Conservation (phyloP, 1,284 basidiomycete genomes). For the Pyrrhoderma noxium region DNA sequence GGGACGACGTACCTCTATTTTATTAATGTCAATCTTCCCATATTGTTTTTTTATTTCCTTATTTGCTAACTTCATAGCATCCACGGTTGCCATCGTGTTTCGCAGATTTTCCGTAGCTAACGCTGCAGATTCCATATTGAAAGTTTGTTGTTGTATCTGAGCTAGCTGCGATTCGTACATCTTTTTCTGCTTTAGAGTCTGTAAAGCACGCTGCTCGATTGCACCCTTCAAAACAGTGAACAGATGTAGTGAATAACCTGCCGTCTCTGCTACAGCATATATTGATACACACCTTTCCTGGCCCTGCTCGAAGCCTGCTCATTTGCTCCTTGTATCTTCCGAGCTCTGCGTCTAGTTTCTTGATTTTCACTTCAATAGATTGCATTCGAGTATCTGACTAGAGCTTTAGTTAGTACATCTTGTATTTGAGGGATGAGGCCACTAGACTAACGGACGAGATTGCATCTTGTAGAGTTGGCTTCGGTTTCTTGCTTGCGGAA, state of each 20-base stretch:
- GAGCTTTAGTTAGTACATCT: not conserved
- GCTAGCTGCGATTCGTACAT: constrained; percentile 93
- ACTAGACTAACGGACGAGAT: constrained; percentile 68
- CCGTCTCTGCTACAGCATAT: not conserved
- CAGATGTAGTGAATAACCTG: not conserved
- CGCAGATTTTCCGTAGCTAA: constrained; percentile 95
- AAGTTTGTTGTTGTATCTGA: constrained; percentile 91
- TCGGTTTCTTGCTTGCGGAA: constrained; percentile 76
- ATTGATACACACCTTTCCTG: not conserved
- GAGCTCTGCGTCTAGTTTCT: constrained; percentile 94
- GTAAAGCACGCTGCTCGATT: constrained; percentile 90
- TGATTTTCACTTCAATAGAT: constrained; percentile 93
- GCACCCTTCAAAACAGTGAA: constrained; percentile 53
- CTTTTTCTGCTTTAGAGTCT: constrained; percentile 91
- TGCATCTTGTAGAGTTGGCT: constrained; percentile 84
- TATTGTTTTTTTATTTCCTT: constrained; percentile 97
- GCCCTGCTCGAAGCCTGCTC: constrained; percentile 65
- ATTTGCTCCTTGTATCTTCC: constrained; percentile 93
- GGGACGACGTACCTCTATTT: constrained; percentile 79
- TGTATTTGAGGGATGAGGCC: constrained; percentile 11
- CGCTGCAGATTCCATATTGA: constrained; percentile 97
- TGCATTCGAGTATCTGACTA: constrained; percentile 88
- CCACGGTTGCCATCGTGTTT: constrained; percentile 99
- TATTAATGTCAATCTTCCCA: constrained; percentile 95
- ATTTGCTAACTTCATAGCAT: constrained; percentile 97